Evolutionary conservation across 2,329 filamentous ascomycete species (phyloP), one percentile per base, ranked within the genome.

Genomic region (Botrytis tulipae): DNA sequence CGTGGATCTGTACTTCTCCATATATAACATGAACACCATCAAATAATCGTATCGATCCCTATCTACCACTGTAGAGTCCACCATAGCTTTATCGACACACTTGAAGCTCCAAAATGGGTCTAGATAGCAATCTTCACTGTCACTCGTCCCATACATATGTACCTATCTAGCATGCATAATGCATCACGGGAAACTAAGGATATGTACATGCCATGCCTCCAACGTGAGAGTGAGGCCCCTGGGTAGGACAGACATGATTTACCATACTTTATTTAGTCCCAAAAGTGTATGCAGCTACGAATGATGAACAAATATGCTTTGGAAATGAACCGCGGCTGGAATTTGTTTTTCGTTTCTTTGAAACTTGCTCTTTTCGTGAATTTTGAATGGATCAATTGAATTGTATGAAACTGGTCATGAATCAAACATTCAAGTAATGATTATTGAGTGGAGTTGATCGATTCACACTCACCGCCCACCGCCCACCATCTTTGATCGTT

Each of bases 131-230:
- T 46, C 62, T 37, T 5, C 37, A 40, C 16, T 22, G 51, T 60
- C 46, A 51, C 57, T 61, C 54, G 54, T 44, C 51, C 44, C 37
- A 29, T 42, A 44, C 54, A 60, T 37, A n/a, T 66, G 62, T 20
- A 7, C 61, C 40, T 63, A 9, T 9, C 25, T 46, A n/a, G 25
- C 40, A 57, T 68, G 48, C 66, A 54, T 68, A 1, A 40, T 57
- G 66, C 48, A 69, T 69, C 35, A 69, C 48, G 25, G 66, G 35
- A 69, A 68, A 20, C 32, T 20, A 35, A 68, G 48, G 40, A 44
- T 44, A 32, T 44, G 61, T 63, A 44, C 61, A 29, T 40, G 25
- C 32, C 59, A 40, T 37, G 59, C 37, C 61, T 29, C 61, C 61
- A 42, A 63, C 60, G 25, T 63, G 61, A 44, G 61, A 42, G 61